phyloP scores from a whole-genome alignment of 2,329 filamentous ascomycete species.

The Arthrobotrys entomopaga region DNA sequence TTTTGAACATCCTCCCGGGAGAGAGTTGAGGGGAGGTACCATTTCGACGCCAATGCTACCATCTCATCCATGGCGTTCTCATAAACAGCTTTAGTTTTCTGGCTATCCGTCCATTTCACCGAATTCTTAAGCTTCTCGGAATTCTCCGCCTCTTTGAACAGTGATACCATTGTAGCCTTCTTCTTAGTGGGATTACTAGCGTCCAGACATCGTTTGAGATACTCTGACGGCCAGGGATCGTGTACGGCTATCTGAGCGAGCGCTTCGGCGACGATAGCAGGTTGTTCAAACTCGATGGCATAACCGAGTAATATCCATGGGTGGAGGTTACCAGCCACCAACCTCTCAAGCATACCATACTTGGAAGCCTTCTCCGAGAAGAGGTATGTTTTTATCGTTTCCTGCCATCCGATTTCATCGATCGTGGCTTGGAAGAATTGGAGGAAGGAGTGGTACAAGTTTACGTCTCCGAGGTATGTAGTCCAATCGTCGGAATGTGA shows the following conservation, averaged over 20 bases:
- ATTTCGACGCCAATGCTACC: slow-evolving; percentile 70
- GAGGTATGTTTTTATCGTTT: slow-evolving; percentile 73
- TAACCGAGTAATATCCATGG: slow-evolving; percentile 87
- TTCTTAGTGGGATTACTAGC: slow-evolving; percentile 60
- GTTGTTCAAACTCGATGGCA: slow-evolving; percentile 83
- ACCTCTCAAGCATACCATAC: slow-evolving; percentile 74
- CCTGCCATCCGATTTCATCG: slow-evolving; percentile 70
- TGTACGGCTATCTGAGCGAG: slow-evolving; percentile 82
- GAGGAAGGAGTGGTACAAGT: slow-evolving; percentile 78
- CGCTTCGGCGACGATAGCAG: slow-evolving; percentile 80
- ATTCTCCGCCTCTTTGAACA: slow-evolving; percentile 71
- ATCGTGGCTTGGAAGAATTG: slow-evolving; percentile 81
- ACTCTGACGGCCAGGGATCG: slow-evolving; percentile 67
- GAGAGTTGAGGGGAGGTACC: slow-evolving; percentile 56
- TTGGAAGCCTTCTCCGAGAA: slow-evolving; percentile 74
- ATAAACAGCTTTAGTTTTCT: slow-evolving; percentile 77
- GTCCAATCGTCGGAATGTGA: slow-evolving; percentile 65
- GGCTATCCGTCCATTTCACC: slow-evolving; percentile 66
- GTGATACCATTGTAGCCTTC: slow-evolving; percentile 65
- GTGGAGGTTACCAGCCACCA: slow-evolving; percentile 78
- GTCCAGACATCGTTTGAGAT: slow-evolving; percentile 69
- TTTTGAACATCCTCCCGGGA: slow-evolving; percentile 63
- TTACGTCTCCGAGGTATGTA: slow-evolving; percentile 71
- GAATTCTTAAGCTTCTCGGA: slow-evolving; percentile 70
- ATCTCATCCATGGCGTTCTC: slow-evolving; percentile 72